Conservation (phyloP, 2,329 filamentous ascomycete genomes). For the Aurifilum marmelostoma region DNA sequence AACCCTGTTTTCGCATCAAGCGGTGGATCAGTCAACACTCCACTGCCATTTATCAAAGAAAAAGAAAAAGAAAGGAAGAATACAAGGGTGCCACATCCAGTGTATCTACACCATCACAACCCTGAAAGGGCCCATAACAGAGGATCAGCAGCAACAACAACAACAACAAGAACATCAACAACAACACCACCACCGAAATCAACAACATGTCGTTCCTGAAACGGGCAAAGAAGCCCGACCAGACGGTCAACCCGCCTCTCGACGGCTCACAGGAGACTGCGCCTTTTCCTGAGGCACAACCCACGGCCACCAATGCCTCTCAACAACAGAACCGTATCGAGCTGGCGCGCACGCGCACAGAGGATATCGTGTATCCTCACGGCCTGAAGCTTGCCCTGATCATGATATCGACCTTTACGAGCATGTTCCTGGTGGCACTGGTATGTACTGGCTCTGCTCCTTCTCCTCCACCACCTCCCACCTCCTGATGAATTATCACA, state of each 20-base stretch:
- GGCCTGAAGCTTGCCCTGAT: constrained; percentile 40
- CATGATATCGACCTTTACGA: constrained; percentile 40
- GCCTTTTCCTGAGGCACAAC: constrained; percentile 3
- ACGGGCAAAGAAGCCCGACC: constrained; percentile 24
- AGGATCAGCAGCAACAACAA: background rate
- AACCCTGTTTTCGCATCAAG: background rate
- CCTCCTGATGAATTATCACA: background rate
- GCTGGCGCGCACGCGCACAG: constrained; percentile 32
- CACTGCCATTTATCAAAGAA: background rate
- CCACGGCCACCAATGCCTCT: constrained; percentile 6
- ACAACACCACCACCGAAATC: background rate
- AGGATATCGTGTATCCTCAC: constrained; percentile 39
- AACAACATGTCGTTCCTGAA: constrained; percentile 25
- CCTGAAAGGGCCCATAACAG: background rate
- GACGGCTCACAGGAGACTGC: constrained; percentile 12
- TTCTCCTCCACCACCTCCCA: no score
- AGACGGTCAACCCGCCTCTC: constrained; percentile 8
- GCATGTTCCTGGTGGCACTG: constrained; percentile 45
- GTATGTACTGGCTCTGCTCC: constrained; percentile 22
- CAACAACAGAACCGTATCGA: constrained; percentile 20
- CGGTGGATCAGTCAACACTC: background rate
- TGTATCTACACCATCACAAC: background rate
- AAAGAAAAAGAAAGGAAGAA: background rate
- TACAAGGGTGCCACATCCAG: background rate
- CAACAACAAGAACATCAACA: background rate